A percentile compares a stretch with the other conserved stretches of the same genome.
phyloP scores from a whole-genome alignment of 805 yeast species.

The Priceomyces fermenticarens region DNA sequence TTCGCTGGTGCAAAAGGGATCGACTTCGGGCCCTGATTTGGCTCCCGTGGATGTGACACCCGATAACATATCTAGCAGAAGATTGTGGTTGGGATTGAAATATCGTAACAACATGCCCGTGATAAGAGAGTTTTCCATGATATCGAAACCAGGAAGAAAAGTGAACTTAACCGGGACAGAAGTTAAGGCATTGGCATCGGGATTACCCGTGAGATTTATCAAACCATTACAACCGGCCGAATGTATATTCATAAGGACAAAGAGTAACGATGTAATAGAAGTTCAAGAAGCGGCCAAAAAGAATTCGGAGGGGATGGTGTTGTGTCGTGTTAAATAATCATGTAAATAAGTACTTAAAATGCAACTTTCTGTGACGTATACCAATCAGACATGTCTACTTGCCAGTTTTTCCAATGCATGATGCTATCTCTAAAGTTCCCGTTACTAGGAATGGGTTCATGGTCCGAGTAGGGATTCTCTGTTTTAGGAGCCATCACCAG shows the following conservation, averaged over 20 bases:
- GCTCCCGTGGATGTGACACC: conserved; percentile 75
- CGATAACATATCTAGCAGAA: conserved; percentile 79
- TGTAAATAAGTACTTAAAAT: conserved; percentile 11
- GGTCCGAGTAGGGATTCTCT: neutral
- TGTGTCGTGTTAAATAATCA: conserved; percentile 66
- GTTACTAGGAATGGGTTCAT: neutral
- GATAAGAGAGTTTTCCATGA: conserved; percentile 62
- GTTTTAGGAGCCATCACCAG: conserved; percentile 4
- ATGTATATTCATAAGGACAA: conserved; percentile 63
- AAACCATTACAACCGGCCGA: conserved; percentile 89
- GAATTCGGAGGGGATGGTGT: conserved; percentile 69
- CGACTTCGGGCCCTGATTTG: conserved; percentile 77
- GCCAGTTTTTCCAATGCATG: conserved; percentile 79
- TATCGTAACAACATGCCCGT: conserved; percentile 81
- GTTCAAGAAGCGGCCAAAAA: conserved; percentile 82
- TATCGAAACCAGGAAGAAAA: conserved; percentile 82
- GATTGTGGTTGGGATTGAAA: conserved; percentile 90
- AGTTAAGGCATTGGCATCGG: conserved; percentile 69
- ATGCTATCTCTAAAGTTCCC: conserved; percentile 51
- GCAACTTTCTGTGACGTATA: conserved; percentile 44
- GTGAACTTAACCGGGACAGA: conserved; percentile 63
- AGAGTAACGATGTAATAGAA: conserved; percentile 53
- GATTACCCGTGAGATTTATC: conserved; percentile 69
- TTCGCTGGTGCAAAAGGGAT: conserved; percentile 80
- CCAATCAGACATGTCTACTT: conserved; percentile 85